phyloP scores from a whole-genome alignment of 2,329 filamentous ascomycete species.

The Lecanoromycetidae sp. region DNA sequence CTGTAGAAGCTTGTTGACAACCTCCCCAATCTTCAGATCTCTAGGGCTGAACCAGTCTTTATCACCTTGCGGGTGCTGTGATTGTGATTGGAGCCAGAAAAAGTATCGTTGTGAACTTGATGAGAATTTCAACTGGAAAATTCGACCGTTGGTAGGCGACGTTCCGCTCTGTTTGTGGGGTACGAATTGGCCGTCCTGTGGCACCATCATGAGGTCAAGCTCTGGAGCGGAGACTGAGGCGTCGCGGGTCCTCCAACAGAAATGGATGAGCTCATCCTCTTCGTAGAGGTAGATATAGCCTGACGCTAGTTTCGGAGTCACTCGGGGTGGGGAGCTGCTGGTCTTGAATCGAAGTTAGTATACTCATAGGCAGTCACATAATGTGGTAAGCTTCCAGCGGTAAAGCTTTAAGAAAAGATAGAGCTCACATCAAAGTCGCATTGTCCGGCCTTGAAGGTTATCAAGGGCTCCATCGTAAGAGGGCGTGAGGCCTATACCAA shows the following conservation, averaged over 20 bases:
- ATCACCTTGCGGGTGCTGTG: conserved; percentile 59
- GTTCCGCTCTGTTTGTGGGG: conserved; percentile 49
- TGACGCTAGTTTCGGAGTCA: conserved; percentile 58
- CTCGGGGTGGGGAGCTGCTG: conserved; percentile 52
- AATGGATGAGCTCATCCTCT: conserved; percentile 91
- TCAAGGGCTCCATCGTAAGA: conserved; percentile 70
- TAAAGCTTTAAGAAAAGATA: conserved; percentile 18
- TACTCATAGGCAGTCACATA: background rate
- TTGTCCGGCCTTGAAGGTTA: conserved; percentile 91
- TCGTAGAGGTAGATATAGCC: conserved; percentile 88
- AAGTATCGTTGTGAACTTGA: conserved; percentile 84
- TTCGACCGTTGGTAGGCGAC: conserved; percentile 62
- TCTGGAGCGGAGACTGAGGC: conserved; percentile 59
- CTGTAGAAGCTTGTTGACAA: conserved; percentile 73
- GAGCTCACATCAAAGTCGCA: conserved; percentile 67
- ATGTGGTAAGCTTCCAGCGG: background rate
- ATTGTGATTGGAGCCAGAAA: conserved; percentile 93
- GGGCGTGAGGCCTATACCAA: no score
- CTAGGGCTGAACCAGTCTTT: conserved; percentile 70
- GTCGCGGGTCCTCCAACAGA: conserved; percentile 85
- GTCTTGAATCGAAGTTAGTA: no score
- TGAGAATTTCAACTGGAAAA: conserved; percentile 86
- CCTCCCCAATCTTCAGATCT: conserved; percentile 75
- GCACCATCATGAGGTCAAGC: conserved; percentile 87
- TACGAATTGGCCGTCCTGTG: conserved; percentile 72